A percentile compares a stretch with the other conserved stretches of the same genome.
These are phyloP conservation scores for Fraxinus anomala DNA, from an alignment of 257 asterid genomes.

Conservation along the genomic window DNA sequence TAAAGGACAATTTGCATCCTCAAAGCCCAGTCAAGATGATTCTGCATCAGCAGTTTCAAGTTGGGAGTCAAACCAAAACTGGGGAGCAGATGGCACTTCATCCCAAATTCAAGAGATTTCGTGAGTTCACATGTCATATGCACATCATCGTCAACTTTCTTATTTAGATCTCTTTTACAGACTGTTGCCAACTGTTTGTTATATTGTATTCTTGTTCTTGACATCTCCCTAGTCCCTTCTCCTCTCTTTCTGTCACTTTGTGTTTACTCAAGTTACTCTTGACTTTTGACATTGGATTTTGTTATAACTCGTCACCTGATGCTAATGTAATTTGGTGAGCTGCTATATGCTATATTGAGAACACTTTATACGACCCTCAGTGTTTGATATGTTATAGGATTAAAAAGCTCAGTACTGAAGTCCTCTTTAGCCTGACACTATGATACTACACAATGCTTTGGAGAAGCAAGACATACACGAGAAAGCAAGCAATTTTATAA, in stretches of 20 bases:
- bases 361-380: background rate
- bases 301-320: constrained; percentile 8
- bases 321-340: background rate
- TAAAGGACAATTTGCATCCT: constrained; percentile 78
- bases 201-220: constrained; percentile 8
- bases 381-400: background rate
- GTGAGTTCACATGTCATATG: constrained; percentile 42
- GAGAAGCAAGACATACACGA: background rate
- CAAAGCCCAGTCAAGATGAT: constrained; percentile 60
- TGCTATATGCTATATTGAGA: constrained; percentile 7
- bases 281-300: constrained; percentile 19
- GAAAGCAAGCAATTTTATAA: background rate
- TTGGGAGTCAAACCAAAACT: constrained; percentile 65
- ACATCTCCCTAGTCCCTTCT: background rate
- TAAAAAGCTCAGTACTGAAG: background rate
- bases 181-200: background rate
- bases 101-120: constrained; percentile 50
- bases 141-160: background rate
- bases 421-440: background rate
- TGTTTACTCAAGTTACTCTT: background rate
- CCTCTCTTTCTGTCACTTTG: background rate
- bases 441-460: background rate
- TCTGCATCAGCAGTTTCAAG: constrained; percentile 60
- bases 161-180: constrained; percentile 15
- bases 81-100: constrained; percentile 55